A percentile compares a stretch with the other conserved stretches of the same genome.
Conservation (phyloP, 2,329 filamentous ascomycete species). For the Metarhizium guizhouense region DNA sequence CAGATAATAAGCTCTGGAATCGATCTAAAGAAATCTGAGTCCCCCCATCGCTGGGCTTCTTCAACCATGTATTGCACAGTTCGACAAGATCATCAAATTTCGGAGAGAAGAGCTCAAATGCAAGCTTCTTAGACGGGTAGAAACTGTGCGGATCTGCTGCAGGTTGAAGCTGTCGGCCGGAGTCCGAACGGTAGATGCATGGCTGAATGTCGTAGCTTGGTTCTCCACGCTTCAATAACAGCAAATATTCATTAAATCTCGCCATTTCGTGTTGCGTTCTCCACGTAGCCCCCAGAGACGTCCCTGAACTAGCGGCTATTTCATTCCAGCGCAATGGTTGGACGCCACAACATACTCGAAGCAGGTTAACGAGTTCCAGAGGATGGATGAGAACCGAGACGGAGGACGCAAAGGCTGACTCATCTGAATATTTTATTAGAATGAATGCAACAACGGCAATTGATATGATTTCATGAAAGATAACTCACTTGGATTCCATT, state of each 20-base stretch:
- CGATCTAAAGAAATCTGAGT: constrained; percentile 42
- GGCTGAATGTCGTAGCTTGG: neutral
- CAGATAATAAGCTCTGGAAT: constrained; percentile 42
- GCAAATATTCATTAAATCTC: constrained; percentile 42
- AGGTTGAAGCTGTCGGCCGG: constrained; percentile 10
- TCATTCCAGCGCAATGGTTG: constrained; percentile 20
- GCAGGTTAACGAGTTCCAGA: constrained; percentile 55
- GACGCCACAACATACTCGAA: constrained; percentile 60
- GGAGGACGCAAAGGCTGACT: constrained; percentile 57
- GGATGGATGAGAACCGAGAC: constrained; percentile 56
- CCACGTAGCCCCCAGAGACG: constrained; percentile 39
- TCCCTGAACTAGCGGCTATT: constrained; percentile 33
- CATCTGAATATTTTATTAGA: constrained; percentile 37
- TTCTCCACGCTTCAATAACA: constrained; percentile 35
- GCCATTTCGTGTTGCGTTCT: constrained; percentile 33
- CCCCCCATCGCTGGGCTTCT: constrained; percentile 34
- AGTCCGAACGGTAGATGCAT: constrained; percentile 3
- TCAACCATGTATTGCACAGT: constrained; percentile 38
- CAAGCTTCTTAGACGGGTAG: constrained; percentile 38
- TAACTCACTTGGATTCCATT: constrained; percentile 69
- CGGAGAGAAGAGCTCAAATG: constrained; percentile 44
- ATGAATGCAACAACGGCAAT: neutral
- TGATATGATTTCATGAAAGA: neutral
- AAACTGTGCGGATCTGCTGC: constrained; percentile 22
- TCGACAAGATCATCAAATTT: constrained; percentile 41